These are phyloP conservation scores for Lactarius hengduanensis DNA, from an alignment of 768 basidiomycete genomes.

Conservation along the genomic window DNA sequence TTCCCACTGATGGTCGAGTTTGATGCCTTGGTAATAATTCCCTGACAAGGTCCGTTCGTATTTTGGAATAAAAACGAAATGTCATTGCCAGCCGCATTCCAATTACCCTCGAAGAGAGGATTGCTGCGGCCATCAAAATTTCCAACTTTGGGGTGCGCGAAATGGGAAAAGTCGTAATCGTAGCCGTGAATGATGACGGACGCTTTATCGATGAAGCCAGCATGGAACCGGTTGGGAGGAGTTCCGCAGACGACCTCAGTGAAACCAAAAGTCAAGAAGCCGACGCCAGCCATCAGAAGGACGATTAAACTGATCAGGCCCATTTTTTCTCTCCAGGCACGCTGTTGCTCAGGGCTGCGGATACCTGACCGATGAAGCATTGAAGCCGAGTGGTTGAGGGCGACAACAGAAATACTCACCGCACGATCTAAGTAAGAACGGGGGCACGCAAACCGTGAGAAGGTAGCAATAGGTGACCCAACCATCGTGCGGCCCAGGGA, in stretches of 20 bases:
- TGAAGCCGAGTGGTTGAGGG: neutral
- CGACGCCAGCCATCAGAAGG: constrained; percentile 87
- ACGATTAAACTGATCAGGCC: constrained; percentile 82
- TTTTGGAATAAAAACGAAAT: constrained; percentile 95
- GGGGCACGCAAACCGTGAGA: constrained; percentile 81
- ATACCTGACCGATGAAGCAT: constrained; percentile 53
- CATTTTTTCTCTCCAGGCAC: constrained; percentile 99
- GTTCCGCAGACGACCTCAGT: constrained; percentile 90
- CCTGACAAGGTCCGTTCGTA: constrained; percentile 78
- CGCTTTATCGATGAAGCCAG: constrained; percentile 69
- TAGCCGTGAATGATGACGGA: constrained; percentile 94
- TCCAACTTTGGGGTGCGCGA: constrained; percentile 75
- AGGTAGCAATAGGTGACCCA: constrained; percentile 96
- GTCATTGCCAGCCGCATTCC: constrained; percentile 83
- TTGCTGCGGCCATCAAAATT: constrained; percentile 79
- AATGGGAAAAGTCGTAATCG: constrained; percentile 87
- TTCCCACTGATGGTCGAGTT: constrained; percentile 69
- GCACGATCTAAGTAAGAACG: constrained; percentile 69
- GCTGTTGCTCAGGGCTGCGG: constrained; percentile 85
- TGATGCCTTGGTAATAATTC: constrained; percentile 67
- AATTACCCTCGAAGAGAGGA: constrained; percentile 75
- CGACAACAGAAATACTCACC: constrained; percentile 50
- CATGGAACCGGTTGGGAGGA: constrained; percentile 79
- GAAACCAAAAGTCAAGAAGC: constrained; percentile 98
- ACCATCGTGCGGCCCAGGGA: constrained; percentile 86